Evolutionary conservation across 2,329 filamentous ascomycete genomes (phyloP).

Genomic region (Metarhizium rileyi): DNA sequence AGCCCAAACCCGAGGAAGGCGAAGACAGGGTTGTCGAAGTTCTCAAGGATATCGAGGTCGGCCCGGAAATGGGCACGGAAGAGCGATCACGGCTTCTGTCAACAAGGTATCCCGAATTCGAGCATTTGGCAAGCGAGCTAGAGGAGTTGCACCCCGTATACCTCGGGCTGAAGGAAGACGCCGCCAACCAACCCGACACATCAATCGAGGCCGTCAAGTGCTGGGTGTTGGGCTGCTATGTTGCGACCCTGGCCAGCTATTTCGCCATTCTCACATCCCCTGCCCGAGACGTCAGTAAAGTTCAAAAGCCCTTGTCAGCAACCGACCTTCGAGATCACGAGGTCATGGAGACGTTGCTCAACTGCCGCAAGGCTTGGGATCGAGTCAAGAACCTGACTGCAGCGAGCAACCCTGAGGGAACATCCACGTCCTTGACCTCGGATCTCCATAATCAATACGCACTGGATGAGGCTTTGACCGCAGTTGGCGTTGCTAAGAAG

Average conservation of each 20-base stretch:
- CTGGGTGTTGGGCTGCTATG: conserved; percentile 73
- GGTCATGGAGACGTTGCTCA: conserved; percentile 76
- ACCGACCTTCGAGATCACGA: conserved; percentile 80
- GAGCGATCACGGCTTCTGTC: conserved; percentile 69
- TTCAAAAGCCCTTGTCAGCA: conserved; percentile 56
- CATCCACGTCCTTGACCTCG: conserved; percentile 12
- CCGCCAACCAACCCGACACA: conserved; percentile 39
- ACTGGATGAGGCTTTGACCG: conserved; percentile 9
- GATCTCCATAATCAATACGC: conserved; percentile 15
- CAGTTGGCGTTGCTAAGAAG: conserved; percentile 17
- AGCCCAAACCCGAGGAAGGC: conserved; percentile 38
- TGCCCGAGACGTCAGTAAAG: conserved; percentile 45
- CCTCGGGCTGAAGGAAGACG: conserved; percentile 45
- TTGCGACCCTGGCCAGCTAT: conserved; percentile 84
- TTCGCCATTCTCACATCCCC: conserved; percentile 87
- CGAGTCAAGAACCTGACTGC: conserved; percentile 57
- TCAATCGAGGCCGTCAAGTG: conserved; percentile 62
- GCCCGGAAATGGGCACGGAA: conserved; percentile 64
- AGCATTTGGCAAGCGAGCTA: conserved; percentile 74
- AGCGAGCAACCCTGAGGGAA: conserved; percentile 25
- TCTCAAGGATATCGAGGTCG: conserved; percentile 74
- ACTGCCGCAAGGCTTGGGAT: conserved; percentile 73
- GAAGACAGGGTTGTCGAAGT: conserved; percentile 69
- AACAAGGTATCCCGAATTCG: conserved; percentile 84
- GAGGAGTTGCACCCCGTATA: conserved; percentile 60